Evolutionary conservation across 2,329 filamentous ascomycete species (phyloP).

Genomic region (Pseudofabraea citricarpa): DNA sequence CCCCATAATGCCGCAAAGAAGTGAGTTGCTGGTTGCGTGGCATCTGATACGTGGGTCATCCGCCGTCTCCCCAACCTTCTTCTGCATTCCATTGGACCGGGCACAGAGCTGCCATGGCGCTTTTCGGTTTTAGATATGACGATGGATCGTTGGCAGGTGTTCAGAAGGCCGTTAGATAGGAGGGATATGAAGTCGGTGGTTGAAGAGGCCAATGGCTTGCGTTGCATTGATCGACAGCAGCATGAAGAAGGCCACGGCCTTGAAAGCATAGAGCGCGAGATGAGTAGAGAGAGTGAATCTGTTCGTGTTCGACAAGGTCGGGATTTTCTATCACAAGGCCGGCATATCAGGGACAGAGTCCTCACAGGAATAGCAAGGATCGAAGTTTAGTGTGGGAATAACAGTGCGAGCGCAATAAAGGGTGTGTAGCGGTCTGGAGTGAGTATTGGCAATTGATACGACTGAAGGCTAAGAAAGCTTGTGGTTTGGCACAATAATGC

Average conservation of each 20-base stretch:
- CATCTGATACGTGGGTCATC: slow-evolving; percentile 24
- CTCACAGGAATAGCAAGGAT: too few species aligned
- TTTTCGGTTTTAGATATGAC: slow-evolving; percentile 23
- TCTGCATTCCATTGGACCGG: slow-evolving; percentile 28
- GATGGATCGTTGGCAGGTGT: slow-evolving; percentile 43
- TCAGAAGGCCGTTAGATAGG: slow-evolving; percentile 48
- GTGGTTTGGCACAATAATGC: too few species aligned
- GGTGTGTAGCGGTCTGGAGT: too few species aligned
- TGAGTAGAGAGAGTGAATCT: not conserved
- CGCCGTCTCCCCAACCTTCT: slow-evolving; percentile 27
- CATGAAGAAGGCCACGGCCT: slow-evolving; percentile 33
- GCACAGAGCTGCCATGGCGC: slow-evolving; percentile 29
- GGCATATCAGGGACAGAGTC: too few species aligned
- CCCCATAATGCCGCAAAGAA: slow-evolving; percentile 15
- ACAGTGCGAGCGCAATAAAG: too few species aligned
- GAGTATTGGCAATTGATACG: too few species aligned
- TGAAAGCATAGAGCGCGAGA: not conserved
- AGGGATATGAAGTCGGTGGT: slow-evolving; percentile 54
- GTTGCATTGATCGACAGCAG: slow-evolving; percentile 45
- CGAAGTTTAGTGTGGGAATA: too few species aligned
- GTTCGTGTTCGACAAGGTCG: too few species aligned
- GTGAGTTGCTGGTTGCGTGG: slow-evolving; percentile 10
- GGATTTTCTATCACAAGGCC: too few species aligned
- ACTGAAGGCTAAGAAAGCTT: too few species aligned
- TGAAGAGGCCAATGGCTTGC: slow-evolving; percentile 31